phyloP scores from a whole-genome alignment of 129 eudicot species.

The Flaveria robusta region DNA sequence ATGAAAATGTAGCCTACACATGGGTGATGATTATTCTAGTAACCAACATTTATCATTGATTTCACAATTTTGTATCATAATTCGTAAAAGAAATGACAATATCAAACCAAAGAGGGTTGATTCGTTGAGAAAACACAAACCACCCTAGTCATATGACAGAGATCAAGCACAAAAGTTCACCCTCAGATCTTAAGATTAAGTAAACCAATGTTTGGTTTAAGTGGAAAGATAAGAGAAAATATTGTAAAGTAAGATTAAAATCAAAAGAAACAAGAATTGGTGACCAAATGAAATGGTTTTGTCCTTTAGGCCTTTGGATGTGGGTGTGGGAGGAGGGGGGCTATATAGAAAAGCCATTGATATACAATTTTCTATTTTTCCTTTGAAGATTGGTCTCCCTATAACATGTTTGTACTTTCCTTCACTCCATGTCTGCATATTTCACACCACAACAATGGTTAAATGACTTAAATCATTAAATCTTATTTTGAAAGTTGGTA shows the following conservation, averaged over 20 bases:
- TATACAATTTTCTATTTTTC: constrained; percentile 39
- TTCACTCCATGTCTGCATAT: constrained; percentile 68
- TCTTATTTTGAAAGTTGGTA: background rate
- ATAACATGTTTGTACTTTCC: constrained; percentile 82
- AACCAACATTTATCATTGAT: no score
- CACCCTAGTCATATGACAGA: background rate
- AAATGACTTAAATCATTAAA: background rate
- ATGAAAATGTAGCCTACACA: no score
- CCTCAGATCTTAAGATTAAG: background rate
- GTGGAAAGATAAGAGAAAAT: constrained; percentile 20
- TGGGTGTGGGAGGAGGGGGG: constrained; percentile 48
- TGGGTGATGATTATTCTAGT: no score
- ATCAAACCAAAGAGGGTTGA: no score
- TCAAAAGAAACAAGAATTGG: constrained; percentile 31
- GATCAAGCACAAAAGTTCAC: background rate
- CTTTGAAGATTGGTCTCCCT: constrained; percentile 68
- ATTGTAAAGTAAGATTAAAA: constrained; percentile 33
- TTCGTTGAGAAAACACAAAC: background rate
- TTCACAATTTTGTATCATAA: no score
- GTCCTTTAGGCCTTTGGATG: constrained; percentile 8
- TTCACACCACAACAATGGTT: constrained; percentile 15
- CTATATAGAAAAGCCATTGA: constrained; percentile 78
- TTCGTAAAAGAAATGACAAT: no score
- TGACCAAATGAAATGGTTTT: constrained; percentile 29
- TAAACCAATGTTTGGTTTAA: background rate